Evolutionary conservation across 305 asterid species (phyloP), one percentile per base, ranked within the genome.

Genomic region (Solanum hybrid): DNA sequence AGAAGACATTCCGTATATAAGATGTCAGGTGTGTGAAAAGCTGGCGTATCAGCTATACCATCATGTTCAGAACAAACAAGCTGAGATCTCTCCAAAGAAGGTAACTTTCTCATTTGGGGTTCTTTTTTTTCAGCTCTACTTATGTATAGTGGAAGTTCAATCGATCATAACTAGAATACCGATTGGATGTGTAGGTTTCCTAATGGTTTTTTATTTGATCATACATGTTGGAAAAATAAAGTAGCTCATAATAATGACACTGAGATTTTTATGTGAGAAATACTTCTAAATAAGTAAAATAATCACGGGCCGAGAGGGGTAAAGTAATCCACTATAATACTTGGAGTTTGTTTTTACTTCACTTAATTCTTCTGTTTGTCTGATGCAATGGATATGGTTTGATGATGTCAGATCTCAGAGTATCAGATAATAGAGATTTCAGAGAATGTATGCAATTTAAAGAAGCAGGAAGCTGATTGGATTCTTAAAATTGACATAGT

Each of bases 391-490:
- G 40, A 36, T 76, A 14, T 51, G 75, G 20, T 46, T 11, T 6
- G 88, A 89, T 92, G 93, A 89, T 83, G 84, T 88, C 95, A 98
- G 99, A 86, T 98, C 87, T 94, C 97, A 10, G 99, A 97, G 93
- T 97, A 92, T 93, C 93, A 97, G 91, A 95, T 97, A 22, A 98
- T 98, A 69, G 99, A 98, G 90, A 95, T 98, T 46, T 94, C 99
- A 22, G 99, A 98, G 97, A 97, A 98, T 93, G 94, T 96, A 12
- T 98, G 99, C 91, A 97, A 98, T 94, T 90, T 97, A 95, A 98
- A 98, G 98, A 98, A 97, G 91, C 91, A 91, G 64, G 99, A 98
- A 94, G 98, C 99, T 92, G 99, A 97, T 92, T 98, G 99, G 99
- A 97, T 98, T 84, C 99, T 98, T 77, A 98, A 96, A 92, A 95